phyloP scores from a whole-genome alignment of 495 filamentous ascomycete genomes.

The Neurospora pannonica region DNA sequence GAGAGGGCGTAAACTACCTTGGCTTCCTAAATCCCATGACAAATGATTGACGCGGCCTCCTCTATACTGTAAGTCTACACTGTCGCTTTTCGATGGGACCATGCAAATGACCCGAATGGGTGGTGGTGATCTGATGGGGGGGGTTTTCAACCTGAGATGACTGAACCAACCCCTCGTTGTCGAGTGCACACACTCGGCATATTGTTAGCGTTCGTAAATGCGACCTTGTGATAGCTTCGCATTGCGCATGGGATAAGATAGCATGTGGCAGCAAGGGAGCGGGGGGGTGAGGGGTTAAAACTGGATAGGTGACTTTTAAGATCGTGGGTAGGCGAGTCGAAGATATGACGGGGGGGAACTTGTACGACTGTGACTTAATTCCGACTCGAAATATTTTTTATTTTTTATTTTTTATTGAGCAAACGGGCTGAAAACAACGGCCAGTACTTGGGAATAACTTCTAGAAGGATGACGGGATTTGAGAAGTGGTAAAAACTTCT shows the following conservation, averaged over 20 bases:
- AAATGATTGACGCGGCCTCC: background rate
- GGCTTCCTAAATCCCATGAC: background rate
- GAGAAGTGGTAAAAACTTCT: background rate
- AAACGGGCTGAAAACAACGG: background rate
- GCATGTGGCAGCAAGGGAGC: background rate
- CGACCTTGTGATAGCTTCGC: background rate
- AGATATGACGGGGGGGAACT: background rate
- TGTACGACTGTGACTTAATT: background rate
- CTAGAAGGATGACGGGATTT: background rate
- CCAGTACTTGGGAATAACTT: background rate
- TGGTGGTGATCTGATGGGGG: background rate
- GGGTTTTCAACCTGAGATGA: background rate
- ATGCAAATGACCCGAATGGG: background rate
- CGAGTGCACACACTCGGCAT: background rate
- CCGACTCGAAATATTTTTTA: too few relatives aligned
- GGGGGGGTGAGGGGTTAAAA: background rate
- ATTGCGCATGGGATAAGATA: background rate
- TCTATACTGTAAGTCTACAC: background rate
- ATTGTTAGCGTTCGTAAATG: background rate
- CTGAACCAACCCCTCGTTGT: background rate
- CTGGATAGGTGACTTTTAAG: background rate
- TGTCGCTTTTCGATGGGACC: background rate
- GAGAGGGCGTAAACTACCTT: background rate
- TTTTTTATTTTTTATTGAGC: background rate
- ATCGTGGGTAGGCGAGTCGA: background rate